A percentile compares a stretch with the other conserved stretches of the same genome.
Evolutionary conservation across 495 filamentous ascomycete species (phyloP).

Genomic region (Lasiosphaeria miniovina): DNA sequence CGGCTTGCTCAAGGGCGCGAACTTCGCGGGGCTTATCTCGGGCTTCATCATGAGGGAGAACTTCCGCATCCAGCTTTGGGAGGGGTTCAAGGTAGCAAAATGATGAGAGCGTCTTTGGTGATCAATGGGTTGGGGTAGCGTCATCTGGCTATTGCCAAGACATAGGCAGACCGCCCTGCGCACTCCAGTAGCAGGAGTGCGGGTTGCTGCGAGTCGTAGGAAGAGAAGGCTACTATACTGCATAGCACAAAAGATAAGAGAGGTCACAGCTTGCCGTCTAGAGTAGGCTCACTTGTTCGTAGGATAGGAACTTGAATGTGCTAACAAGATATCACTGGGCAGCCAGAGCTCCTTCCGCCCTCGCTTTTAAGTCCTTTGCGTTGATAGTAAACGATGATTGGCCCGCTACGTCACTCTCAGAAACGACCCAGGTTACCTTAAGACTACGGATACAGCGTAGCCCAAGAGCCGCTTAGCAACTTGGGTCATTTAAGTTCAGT

Average conservation of each 20-base stretch:
- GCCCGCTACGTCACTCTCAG: not conserved
- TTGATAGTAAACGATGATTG: not conserved
- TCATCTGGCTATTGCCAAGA: not conserved
- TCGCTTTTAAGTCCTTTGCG: not conserved
- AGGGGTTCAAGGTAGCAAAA: not conserved
- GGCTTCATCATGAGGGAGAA: constrained; percentile 37
- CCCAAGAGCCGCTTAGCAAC: no score
- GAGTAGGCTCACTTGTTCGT: no score
- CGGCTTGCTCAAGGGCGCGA: constrained; percentile 29
- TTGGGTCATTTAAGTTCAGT: not conserved
- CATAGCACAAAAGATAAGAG: not conserved
- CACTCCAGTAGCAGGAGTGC: not conserved
- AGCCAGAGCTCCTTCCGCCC: no score
- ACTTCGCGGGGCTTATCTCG: constrained; percentile 20
- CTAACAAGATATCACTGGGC: no score
- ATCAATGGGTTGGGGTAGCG: not conserved
- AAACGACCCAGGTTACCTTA: no score
- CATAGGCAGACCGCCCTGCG: constrained; percentile 38
- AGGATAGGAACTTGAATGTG: no score
- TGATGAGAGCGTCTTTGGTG: not conserved
- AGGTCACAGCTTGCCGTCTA: not conserved
- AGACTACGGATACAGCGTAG: no score
- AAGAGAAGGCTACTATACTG: not conserved
- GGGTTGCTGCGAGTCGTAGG: not conserved
- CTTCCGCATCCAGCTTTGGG: constrained; percentile 25